Base-by-base conservation (phyloP, 805 yeast genomes). In the Ogataea thermomethanolica region DNA sequence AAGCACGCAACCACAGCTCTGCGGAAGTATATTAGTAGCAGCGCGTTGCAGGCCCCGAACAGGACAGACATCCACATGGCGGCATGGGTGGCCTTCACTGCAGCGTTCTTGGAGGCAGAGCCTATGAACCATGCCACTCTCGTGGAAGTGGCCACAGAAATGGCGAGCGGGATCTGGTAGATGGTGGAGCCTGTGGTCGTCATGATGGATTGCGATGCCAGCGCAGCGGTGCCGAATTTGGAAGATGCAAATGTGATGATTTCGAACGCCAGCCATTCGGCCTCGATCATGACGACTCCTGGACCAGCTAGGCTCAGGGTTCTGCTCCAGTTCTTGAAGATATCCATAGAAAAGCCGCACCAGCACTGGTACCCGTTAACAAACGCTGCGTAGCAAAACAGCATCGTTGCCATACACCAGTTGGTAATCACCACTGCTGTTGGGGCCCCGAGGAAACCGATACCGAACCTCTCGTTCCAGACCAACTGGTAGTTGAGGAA, bases 371-470 rank as follows among this genome's bases (percentile, higher is more conserved):
- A 71, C 8, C 69, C 62, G 15, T 74, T 66, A 6, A 78, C 66
- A 39, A 66, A 64, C 26, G 64, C 61, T 1, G 75, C 66, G 30
- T 67, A 64, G 13, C 63, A 44, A 4, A 65, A 50, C 27, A 76
- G 57, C 14, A 74, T 71, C 13, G 66, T 23, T 4, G 76, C 75
- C 81, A 76, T 76, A 11, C 72, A 46, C 77, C 79, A 74, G 51
- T 75, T 75, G 46, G 76, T 76, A 33, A 75, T 71, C 8, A 74
- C 73, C 12, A 76, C 79, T 2, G 81, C 75, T n/a, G 75, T 57
- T 5, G 82, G 81, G 2, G 81, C 80, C 5, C 82, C 82, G 35
- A 71, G 54, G 52, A 74, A 76, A 1, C 82, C 82, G 43, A 76
- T 42, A 1, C 81, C 80, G 24, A 71, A 45, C 5, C 29, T 46